These are phyloP conservation scores for Tubosaeta brunneosetosa DNA, from an alignment of 768 basidiomycete species.

Conservation along the genomic window DNA sequence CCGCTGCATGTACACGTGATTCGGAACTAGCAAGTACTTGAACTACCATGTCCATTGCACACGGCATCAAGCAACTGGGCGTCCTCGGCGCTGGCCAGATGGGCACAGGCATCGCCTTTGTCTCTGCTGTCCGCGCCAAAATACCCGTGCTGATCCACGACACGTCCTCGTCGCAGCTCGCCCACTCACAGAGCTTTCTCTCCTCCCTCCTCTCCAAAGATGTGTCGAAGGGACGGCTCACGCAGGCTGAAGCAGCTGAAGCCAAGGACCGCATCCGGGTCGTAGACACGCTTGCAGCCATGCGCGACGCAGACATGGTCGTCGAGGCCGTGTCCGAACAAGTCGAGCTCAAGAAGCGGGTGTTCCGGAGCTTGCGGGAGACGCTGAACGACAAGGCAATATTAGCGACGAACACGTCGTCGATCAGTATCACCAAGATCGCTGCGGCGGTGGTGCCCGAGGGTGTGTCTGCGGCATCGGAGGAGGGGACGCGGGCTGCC, in stretches of 20 bases:
- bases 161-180: conserved; percentile 66
- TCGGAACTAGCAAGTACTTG: conserved; percentile 1
- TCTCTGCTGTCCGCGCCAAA: conserved; percentile 79
- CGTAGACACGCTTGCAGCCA: conserved; percentile 53
- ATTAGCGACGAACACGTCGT: conserved; percentile 89
- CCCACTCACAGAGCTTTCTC: conserved; percentile 65
- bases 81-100: conserved; percentile 84
- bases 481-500: conserved; percentile 58
- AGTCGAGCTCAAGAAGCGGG: conserved; percentile 66
- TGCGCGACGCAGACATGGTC: conserved; percentile 85
- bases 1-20: conserved; percentile 13
- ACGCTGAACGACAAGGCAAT: conserved; percentile 71
- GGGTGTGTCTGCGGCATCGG: conserved; percentile 53
- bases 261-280: conserved; percentile 62
- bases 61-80: conserved; percentile 71
- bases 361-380: conserved; percentile 68
- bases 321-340: conserved; percentile 93
- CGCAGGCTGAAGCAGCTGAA: conserved; percentile 64
- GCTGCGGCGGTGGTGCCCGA: conserved; percentile 70
- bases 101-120: conserved; percentile 91
- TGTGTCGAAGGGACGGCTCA: conserved; percentile 74
- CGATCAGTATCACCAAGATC: conserved; percentile 92
- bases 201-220: conserved; percentile 88
- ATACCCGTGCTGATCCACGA: conserved; percentile 87
- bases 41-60: conserved; percentile 42